These are phyloP conservation scores for Boletus huronensis DNA, from an alignment of 768 basidiomycete species.

Conservation along the genomic window DNA sequence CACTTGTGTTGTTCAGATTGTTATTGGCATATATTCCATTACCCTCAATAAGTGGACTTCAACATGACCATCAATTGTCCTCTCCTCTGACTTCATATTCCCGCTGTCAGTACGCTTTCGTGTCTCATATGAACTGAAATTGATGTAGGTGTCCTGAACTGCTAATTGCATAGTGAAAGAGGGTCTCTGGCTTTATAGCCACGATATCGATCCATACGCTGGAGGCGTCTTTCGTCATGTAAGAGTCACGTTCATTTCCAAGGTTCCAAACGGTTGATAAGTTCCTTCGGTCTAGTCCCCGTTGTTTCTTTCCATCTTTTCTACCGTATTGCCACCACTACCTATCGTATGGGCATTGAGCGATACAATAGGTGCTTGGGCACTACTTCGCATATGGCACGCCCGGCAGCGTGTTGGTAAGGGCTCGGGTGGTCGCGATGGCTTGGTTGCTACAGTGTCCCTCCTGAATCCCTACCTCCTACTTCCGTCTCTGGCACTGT, in stretches of 20 bases:
- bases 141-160: conserved; percentile 9
- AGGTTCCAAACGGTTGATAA: neutral
- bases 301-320: conserved; percentile 71
- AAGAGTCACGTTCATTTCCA: conserved; percentile 25
- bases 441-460: conserved; percentile 63
- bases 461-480: conserved; percentile 88
- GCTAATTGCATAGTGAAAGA: conserved; percentile 64
- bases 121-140: neutral
- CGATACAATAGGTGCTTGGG: conserved; percentile 68
- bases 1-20: conserved; percentile 47
- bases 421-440: conserved; percentile 45
- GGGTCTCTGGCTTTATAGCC: conserved; percentile 75
- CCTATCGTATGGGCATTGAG: conserved; percentile 66
- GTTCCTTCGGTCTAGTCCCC: conserved; percentile 57
- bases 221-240: conserved; percentile 88
- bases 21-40: conserved; percentile 51
- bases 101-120: conserved; percentile 52
- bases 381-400: conserved; percentile 65
- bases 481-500: conserved; percentile 73
- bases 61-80: conserved; percentile 71
- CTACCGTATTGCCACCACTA: conserved; percentile 58
- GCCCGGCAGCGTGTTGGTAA: conserved; percentile 50
- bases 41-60: conserved; percentile 41
- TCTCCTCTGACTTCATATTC: conserved; percentile 79
- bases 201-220: conserved; percentile 83